Percentiles rank a stretch among this genome's conserved stretches.
Evolutionary conservation across 768 basidiomycete species (phyloP).

Genomic region (Termitomyces bulborhizus): DNA sequence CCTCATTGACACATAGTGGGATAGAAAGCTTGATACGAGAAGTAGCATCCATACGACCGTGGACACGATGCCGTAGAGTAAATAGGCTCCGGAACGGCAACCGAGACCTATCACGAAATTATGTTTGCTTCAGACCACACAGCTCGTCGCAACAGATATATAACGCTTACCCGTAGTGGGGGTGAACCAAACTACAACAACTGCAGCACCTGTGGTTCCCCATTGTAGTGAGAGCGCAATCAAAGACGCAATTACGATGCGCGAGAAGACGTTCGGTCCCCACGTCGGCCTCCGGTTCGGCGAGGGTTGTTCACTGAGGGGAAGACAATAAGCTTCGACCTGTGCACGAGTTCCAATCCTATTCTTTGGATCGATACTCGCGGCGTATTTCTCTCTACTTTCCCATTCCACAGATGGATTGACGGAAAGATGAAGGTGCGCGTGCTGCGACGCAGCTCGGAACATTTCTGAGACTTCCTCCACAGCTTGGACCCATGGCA

Average conservation of each 20-base stretch:
- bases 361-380: constrained; percentile 7
- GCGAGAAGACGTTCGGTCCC: constrained; percentile 16
- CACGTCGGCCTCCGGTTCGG: background rate
- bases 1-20: constrained; percentile 16
- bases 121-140: background rate
- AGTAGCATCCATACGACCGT: constrained; percentile 27
- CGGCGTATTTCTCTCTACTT: constrained; percentile 4
- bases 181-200: constrained; percentile 20
- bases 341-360: constrained; percentile 14
- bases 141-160: background rate
- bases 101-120: constrained; percentile 20
- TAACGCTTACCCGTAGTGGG: constrained; percentile 19
- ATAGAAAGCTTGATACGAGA: constrained; percentile 23
- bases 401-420: constrained; percentile 13
- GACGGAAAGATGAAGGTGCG: constrained; percentile 14
- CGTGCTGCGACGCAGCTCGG: constrained; percentile 15
- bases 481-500: constrained; percentile 23
- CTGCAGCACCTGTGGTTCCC: constrained; percentile 23
- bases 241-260: constrained; percentile 15
- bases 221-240: constrained; percentile 22
- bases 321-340: constrained; percentile 13
- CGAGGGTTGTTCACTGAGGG: background rate
- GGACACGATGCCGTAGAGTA: constrained; percentile 24
- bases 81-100: constrained; percentile 25
- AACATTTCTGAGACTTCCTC: constrained; percentile 19